These are phyloP conservation scores for Nakazawaea wickerhamii DNA, from an alignment of 805 yeast species.

Conservation along the genomic window DNA sequence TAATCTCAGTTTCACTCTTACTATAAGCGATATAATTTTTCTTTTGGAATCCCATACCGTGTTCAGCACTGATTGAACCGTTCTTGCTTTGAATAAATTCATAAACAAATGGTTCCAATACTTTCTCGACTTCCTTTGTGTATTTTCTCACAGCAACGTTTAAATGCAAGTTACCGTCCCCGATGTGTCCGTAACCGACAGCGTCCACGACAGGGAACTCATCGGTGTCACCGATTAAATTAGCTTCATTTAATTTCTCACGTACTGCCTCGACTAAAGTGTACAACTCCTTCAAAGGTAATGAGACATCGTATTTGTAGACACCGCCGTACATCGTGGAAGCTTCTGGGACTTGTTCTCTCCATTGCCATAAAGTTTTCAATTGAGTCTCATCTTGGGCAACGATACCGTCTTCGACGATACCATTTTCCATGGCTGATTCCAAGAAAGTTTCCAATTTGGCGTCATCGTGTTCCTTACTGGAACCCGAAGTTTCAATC, in stretches of 20 bases:
- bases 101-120: constrained; percentile 90
- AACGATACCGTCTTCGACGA: constrained; percentile 88
- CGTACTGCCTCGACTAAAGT: constrained; percentile 77
- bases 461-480: constrained; percentile 87
- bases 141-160: constrained; percentile 89
- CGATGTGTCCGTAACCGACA: constrained; percentile 97
- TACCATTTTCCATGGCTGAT: constrained; percentile 73
- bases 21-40: constrained; percentile 83
- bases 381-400: constrained; percentile 94
- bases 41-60: constrained; percentile 96
- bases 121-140: constrained; percentile 68
- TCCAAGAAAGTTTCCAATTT: constrained; percentile 85
- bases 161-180: constrained; percentile 94
- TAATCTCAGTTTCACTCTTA: constrained; percentile 65
- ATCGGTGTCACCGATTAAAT: constrained; percentile 58
- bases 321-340: constrained; percentile 85
- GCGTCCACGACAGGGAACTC: constrained; percentile 80
- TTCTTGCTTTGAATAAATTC: constrained; percentile 71
- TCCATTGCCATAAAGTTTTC: constrained; percentile 86
- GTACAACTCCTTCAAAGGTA: constrained; percentile 79
- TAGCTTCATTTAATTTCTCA: constrained; percentile 48
- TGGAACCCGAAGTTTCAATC: constrained; percentile 95
- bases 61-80: constrained; percentile 96
- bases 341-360: constrained; percentile 92
- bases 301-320: constrained; percentile 92